A percentile compares a stretch with the other conserved stretches of the same genome.
These are phyloP conservation scores for Stereum hirsutum DNA, from an alignment of 1,284 basidiomycete genomes.

Conservation along the genomic window DNA sequence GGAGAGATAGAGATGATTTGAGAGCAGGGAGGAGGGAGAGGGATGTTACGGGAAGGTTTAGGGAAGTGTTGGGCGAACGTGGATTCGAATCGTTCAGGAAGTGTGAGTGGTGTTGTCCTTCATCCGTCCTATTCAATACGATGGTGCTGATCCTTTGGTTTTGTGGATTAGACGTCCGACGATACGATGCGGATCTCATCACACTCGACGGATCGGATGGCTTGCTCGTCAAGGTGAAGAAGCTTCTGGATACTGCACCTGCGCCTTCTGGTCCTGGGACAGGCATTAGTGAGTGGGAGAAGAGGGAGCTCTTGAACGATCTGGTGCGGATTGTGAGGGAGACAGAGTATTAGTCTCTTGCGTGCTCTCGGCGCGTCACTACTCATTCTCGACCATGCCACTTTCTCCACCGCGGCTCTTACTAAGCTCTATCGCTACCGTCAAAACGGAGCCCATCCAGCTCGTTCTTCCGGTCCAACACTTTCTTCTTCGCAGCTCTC, in stretches of 20 bases:
- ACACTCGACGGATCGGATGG: constrained; percentile 65
- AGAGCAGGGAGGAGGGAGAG: constrained; percentile 3
- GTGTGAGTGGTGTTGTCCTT: constrained; percentile 44
- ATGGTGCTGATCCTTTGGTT: no score
- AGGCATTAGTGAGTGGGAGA: constrained; percentile 36
- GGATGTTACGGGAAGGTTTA: constrained; percentile 57
- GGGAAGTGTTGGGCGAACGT: constrained; percentile 47
- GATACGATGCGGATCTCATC: constrained; percentile 65
- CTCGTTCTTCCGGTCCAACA: no score
- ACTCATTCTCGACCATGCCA: no score
- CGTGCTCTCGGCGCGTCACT: no score
- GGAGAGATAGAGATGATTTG: neutral
- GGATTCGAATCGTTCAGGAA: constrained; percentile 59
- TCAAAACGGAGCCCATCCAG: no score
- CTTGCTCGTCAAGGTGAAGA: constrained; percentile 51
- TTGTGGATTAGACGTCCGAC: constrained; percentile 28
- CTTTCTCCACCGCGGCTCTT: no score
- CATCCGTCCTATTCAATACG: constrained; percentile 5
- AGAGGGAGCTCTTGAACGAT: constrained; percentile 42
- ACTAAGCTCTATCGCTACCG: no score
- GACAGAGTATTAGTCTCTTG: constrained; percentile 35
- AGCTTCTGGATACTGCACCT: constrained; percentile 39
- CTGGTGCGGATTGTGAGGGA: constrained; percentile 57
- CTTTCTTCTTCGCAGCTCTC: no score
- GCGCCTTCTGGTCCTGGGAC: no score